Conservation (phyloP, 148 eudicot genomes). For the Limonium bicolor region DNA sequence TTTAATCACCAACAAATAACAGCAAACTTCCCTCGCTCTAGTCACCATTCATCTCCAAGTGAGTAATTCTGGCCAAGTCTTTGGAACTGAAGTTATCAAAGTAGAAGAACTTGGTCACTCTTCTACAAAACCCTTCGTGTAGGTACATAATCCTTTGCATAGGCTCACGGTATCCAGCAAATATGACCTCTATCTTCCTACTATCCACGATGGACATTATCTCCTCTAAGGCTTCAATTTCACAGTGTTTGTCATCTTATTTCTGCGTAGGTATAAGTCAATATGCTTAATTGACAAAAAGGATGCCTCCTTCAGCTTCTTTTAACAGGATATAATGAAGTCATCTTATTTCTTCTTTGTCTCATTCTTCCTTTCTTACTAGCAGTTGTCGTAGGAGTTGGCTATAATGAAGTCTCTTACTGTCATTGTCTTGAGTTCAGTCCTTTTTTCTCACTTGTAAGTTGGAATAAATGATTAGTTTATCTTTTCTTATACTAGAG, state of each 20-base stretch:
- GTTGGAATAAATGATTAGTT: no score
- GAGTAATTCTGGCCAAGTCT: conserved; percentile 70
- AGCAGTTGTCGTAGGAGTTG: no score
- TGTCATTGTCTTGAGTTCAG: no score
- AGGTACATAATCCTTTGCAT: conserved; percentile 93
- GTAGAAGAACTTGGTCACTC: conserved; percentile 95
- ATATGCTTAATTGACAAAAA: conserved; percentile 92
- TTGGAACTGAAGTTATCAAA: conserved; percentile 51
- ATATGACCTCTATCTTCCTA: conserved; percentile 85
- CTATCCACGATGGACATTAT: conserved; percentile 96
- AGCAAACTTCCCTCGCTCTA: no score
- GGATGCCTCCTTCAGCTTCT: conserved; percentile 96
- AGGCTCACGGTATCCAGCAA: conserved; percentile 94
- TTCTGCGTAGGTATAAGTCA: conserved; percentile 95
- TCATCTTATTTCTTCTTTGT: no score
- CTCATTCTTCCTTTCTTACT: no score
- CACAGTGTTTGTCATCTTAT: conserved; percentile 88
- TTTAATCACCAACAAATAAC: no score
- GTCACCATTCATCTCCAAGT: conserved; percentile 51
- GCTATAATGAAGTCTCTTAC: no score
- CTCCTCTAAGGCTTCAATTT: conserved; percentile 92
- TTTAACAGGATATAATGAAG: no score
- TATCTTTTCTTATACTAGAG: no score
- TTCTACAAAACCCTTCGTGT: conserved; percentile 91
- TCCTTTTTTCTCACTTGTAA: no score